Base-by-base conservation (phyloP, 306 rosid species). In the Pterocarpus santalinus region DNA sequence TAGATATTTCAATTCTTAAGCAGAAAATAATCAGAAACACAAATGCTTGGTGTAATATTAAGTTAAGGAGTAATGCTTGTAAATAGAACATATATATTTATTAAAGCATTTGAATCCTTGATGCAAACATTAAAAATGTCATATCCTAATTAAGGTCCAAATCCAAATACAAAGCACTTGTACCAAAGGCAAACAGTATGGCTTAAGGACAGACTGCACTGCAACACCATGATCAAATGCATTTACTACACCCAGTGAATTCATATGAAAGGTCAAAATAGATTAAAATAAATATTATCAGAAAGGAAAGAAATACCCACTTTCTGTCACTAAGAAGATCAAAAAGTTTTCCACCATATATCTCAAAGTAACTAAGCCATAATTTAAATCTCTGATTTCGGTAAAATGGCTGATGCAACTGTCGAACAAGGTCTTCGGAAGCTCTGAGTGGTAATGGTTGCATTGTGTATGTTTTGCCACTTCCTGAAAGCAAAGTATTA, bases 321-420 rank as follows among this genome's bases (percentile, higher is more conserved):
- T 88, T 96, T 87, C 99, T 87, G 35, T 96, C 99, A 60, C 92
- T 85, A 69, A 96, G 99, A 88, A 96, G 98, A 88, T 96, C 99
- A 87, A 68, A 96, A 46, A 96, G 91, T 81, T 96, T 96, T 84
- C 99, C 98, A 30, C 99, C 99, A 71, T 96, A 96, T 84, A 96
- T 96, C 91, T 96, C 99, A 76, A 96, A 96, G 89, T 86, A 96
- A 92, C 99, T 96, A 78, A 96, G 99, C 99, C 99, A 96, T 91
- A 96, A 84, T 86, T 96, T 96, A 83, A 88, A 96, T 89, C 85
- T 90, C 86, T 96, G 97, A 81, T 90, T 94, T 63, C 87, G 94
- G 85, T 93, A 92, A 76, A 89, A 85, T 82, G 99, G 98, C 85
- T 86, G 98, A 85, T 90, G 95, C 87, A 96, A 88, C 82, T 87